Conservation (phyloP, 2,329 filamentous ascomycete genomes). For the Clonostachys chloroleuca region DNA sequence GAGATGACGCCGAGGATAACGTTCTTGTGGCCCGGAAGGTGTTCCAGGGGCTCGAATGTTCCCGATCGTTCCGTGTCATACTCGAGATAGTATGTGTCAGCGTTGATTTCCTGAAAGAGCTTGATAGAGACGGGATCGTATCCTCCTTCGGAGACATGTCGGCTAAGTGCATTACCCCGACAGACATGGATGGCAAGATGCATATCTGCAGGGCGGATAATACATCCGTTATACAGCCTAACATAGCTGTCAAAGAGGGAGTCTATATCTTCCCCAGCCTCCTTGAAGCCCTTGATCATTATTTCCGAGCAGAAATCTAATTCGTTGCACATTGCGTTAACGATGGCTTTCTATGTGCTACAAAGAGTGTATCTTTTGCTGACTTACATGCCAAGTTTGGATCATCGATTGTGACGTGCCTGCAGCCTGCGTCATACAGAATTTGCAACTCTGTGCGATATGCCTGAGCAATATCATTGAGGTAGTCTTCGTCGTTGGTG, state of each 20-base stretch:
- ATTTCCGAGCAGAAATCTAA: constrained; percentile 55
- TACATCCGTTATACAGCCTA: constrained; percentile 67
- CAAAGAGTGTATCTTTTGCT: too few species aligned
- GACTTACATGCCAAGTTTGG: constrained; percentile 36
- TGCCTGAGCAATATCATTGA: constrained; percentile 42
- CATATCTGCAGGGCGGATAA: constrained; percentile 61
- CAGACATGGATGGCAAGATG: constrained; percentile 73
- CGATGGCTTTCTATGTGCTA: too few species aligned
- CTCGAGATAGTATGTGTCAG: constrained; percentile 63
- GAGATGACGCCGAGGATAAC: constrained; percentile 60
- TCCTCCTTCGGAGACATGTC: constrained; percentile 59
- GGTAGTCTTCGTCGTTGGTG: constrained; percentile 30
- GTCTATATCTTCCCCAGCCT: constrained; percentile 43
- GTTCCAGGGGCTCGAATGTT: constrained; percentile 57
- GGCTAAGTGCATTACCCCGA: constrained; percentile 59
- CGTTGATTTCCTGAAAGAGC: constrained; percentile 55
- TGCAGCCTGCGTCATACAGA: constrained; percentile 41
- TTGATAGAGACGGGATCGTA: constrained; percentile 62
- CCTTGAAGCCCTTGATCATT: constrained; percentile 51
- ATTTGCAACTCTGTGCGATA: constrained; percentile 42
- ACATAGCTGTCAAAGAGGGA: constrained; percentile 71
- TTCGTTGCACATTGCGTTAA: too few species aligned
- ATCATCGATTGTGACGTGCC: constrained; percentile 49
- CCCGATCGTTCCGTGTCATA: constrained; percentile 60
- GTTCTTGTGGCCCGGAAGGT: constrained; percentile 52